Evolutionary conservation across 2,329 filamentous ascomycete species (phyloP), one percentile per base, ranked within the genome.

Genomic region (Emergomyces pasteurianus): DNA sequence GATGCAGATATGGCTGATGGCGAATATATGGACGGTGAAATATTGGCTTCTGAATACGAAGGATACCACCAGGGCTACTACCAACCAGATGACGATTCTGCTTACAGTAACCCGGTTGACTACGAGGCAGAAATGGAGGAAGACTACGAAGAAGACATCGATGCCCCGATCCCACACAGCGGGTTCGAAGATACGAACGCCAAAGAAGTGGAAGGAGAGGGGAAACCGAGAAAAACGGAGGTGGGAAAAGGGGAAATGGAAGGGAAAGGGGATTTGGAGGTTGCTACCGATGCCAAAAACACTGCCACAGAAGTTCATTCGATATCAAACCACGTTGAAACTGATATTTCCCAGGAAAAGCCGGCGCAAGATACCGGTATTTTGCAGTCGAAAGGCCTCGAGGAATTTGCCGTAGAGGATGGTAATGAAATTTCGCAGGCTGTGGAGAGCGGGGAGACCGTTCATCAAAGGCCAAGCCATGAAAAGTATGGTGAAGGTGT

Each of bases 1-100:
- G 74, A 80, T 68, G 78, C 79, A 55, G 77, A 80, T 67, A 75
- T 79, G 73, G 73, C 75, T 64, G 73, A 79, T 60, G 78, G 77
- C 64, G 68, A 70, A 52, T 70, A 71, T 63, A 65, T 64, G 36
- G 68, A 71, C 55, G 54, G 38, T 1, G 52, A 59, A 34, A 52
- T 63, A 64, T 28, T 68, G 69, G 36, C 66, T 67, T 49, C 64
- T 2, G 50, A 46, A 26, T 50, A 67, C 46, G 61, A 70, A 38
- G 68, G 68, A 43, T 62, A 71, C 58, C 70, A 73, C 52, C 69
- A 58, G 28, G 56, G 71, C 42, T 69, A 72, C 54, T 68, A 69
- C 54, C 66, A 64, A 31, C 60, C 67, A 12, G 68, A 70, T 28
- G 68, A 68, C 36, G 63, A 66, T 21, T 43, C 14, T 34, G 53